Conservation (phyloP, 306 rosid genomes). For the Fragaria nilgerrensis region DNA sequence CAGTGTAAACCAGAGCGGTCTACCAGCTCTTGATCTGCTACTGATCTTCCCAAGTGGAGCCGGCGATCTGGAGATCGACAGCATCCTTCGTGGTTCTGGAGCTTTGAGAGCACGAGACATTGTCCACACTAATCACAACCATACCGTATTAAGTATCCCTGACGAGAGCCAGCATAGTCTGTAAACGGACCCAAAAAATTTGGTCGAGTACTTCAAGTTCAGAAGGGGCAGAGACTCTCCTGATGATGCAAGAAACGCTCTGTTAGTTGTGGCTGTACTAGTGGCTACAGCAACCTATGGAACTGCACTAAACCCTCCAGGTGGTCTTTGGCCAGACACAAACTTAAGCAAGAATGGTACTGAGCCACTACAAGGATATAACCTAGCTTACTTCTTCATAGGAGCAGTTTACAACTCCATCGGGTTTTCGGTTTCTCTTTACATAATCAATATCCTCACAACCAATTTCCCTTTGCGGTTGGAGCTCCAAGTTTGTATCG, state of each 20-base stretch:
- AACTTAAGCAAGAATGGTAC: not conserved
- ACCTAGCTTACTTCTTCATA: not conserved
- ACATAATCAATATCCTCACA: not conserved
- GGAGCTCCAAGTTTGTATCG: not conserved
- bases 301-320: slow-evolving; percentile 30
- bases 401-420: slow-evolving; percentile 20
- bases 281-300: slow-evolving; percentile 29
- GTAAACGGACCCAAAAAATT: not conserved
- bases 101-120: slow-evolving; percentile 15
- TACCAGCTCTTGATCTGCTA: slow-evolving; percentile 29
- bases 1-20: slow-evolving; percentile 14
- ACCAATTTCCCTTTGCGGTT: not conserved
- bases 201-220: slow-evolving; percentile 31
- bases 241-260: not conserved
- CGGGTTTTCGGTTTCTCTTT: slow-evolving; percentile 23
- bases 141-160: not conserved
- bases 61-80: slow-evolving; percentile 25
- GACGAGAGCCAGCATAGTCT: not conserved
- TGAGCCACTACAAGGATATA: slow-evolving; percentile 10
- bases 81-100: slow-evolving; percentile 18
- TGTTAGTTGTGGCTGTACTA: slow-evolving; percentile 23
- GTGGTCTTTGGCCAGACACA: slow-evolving; percentile 24
- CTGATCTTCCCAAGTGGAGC: slow-evolving; percentile 32
- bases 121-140: not conserved
- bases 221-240: slow-evolving; percentile 31